Base-by-base conservation (phyloP, 2,329 filamentous ascomycete species). In the Cladosporium velox region DNA sequence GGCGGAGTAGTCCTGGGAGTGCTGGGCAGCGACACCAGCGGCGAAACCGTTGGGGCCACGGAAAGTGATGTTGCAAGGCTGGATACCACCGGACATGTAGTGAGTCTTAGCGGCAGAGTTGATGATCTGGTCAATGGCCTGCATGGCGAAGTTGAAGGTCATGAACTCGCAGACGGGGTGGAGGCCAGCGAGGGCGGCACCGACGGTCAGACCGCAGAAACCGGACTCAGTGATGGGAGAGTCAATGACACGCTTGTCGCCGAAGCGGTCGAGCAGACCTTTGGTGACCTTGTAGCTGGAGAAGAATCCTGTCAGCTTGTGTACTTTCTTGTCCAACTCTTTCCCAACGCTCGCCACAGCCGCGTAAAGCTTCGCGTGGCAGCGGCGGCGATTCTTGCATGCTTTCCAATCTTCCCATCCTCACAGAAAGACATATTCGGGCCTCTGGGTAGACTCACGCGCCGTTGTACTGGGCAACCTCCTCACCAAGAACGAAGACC, bases 121-220 rank as follows among this genome's bases (percentile, higher is more conserved):
- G 88, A 99, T 93, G 79, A 99, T 92, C 81, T 99, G 95, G 81
- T 99, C 95, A 81, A 99, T 99, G 79, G 95, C 92, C 85, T 99
- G 95, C 95, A 99, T 99, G 81, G 95, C 94, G 79, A 98, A 98
- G 88, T 99, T 99, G 89, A 97, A 98, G 77, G 95, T 99, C 95
- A 99, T 99, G 87, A 99, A 99, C 85, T 99, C 95, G 87, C 91
- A 95, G 74, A 99, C 87, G 68, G 95, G 95, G 83, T 96, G 91
- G 74, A 99, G 87, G 72, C 95, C 95, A 79, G 93, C 94, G 75
- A 99, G 88, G 68, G 95, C 95, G 78, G 95, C 92, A 82, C 95
- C 95, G 71, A 98, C 90, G 64, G 94, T 94, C 69, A 99, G 86
- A 86, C 95, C 95, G 77, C 85, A 86, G 85, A 99, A 99, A 75